phyloP scores from a whole-genome alignment of 202 grass and related monocot species.

The Elaeis oleifera region DNA sequence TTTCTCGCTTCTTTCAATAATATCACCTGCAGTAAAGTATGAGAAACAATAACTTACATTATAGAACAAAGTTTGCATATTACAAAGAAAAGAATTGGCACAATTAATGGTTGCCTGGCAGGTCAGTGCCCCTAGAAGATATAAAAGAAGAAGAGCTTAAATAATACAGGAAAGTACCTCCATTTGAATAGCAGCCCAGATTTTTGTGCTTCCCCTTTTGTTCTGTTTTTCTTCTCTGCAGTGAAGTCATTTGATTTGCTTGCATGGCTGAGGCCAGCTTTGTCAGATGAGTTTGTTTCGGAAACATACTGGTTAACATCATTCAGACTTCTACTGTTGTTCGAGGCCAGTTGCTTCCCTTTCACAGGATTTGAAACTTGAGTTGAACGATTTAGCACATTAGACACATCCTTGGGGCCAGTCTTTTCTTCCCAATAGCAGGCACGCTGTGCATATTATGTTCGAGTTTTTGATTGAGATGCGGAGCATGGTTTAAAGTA shows the following conservation, averaged over 20 bases:
- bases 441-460: constrained; percentile 19
- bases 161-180: constrained; percentile 43
- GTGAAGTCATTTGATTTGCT: constrained; percentile 50
- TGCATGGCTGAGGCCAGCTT: constrained; percentile 7
- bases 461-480: constrained; percentile 43
- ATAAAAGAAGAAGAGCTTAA: constrained; percentile 16
- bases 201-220: constrained; percentile 43
- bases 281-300: constrained; percentile 41
- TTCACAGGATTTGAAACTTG: constrained; percentile 41
- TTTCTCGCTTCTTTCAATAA: constrained; percentile 45
- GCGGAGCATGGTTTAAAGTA: constrained; percentile 23
- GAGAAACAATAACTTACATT: not conserved
- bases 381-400: constrained; percentile 30
- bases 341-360: constrained; percentile 25
- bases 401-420: constrained; percentile 24
- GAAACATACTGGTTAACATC: constrained; percentile 35
- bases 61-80: too few species aligned
- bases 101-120: too few species aligned
- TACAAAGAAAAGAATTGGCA: too few species aligned
- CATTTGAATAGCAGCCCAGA: constrained; percentile 54
- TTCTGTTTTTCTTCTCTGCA: constrained; percentile 45
- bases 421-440: constrained; percentile 48
- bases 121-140: not conserved
- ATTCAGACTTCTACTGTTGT: constrained; percentile 36
- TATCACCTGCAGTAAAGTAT: constrained; percentile 44